Conservation (phyloP, 2,329 filamentous ascomycete genomes). For the Plenodomus tracheiphilus region DNA sequence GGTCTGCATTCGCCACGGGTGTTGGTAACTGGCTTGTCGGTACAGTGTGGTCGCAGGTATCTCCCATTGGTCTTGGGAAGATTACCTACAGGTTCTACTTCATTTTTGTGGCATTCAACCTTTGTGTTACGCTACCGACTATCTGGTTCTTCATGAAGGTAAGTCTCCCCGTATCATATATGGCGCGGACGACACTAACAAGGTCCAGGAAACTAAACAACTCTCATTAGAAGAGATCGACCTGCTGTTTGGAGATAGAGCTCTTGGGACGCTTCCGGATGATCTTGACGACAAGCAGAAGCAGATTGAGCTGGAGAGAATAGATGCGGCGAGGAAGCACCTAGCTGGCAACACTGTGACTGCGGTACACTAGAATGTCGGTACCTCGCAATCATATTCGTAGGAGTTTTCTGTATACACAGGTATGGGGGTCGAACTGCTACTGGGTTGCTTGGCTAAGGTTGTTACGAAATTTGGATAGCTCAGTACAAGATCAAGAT, state of each 20-base stretch:
- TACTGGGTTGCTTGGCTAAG: not conserved
- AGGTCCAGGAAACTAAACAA: conserved; percentile 42
- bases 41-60: conserved; percentile 63
- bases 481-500: too few relatives aligned
- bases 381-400: not conserved
- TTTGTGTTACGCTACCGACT: conserved; percentile 48
- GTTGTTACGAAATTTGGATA: too few relatives aligned
- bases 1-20: conserved; percentile 61
- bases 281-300: conserved; percentile 42
- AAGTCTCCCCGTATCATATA: not conserved
- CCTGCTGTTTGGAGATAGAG: conserved; percentile 58
- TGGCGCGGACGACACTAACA: conserved; percentile 1
- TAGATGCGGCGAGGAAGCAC: conserved; percentile 22
- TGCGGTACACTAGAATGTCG: conserved; percentile 21
- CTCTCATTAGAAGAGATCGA: conserved; percentile 62
- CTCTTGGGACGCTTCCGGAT: conserved; percentile 52
- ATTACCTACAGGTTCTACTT: conserved; percentile 62
- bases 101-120: conserved; percentile 59
- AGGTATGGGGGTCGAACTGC: not conserved
- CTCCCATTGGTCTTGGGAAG: conserved; percentile 54
- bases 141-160: conserved; percentile 57
- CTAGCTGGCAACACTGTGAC: conserved; percentile 15
- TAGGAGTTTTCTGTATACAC: not conserved
- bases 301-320: conserved; percentile 26
- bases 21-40: conserved; percentile 64